A percentile compares a stretch with the other conserved stretches of the same genome.
Conservation (phyloP, 1,284 basidiomycete genomes). For the Afroboletus lepidellus region DNA sequence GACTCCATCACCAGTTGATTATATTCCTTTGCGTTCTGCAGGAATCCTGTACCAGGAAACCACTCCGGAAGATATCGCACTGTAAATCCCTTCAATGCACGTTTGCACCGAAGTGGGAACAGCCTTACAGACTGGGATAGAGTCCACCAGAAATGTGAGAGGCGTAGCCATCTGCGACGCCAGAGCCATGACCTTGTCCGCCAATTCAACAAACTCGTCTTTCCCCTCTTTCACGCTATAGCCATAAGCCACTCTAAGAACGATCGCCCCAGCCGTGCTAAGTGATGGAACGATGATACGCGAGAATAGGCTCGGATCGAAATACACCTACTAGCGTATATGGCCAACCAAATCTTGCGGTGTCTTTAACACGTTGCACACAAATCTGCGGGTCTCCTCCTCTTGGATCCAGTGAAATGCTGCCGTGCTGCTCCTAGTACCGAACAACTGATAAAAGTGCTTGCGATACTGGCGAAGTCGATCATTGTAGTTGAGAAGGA, state of each 20-base stretch:
- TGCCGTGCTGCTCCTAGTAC: conserved; percentile 19
- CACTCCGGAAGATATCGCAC: conserved; percentile 47
- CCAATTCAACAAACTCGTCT: conserved; percentile 31
- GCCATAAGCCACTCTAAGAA: conserved; percentile 26
- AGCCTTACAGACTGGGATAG: conserved; percentile 30
- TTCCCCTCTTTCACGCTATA: conserved; percentile 22
- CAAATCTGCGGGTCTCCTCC: conserved; percentile 23
- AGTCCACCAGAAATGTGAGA: conserved; percentile 33
- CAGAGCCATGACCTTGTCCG: conserved; percentile 17
- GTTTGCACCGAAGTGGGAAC: not conserved
- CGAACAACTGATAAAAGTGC: conserved; percentile 26
- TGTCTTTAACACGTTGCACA: conserved; percentile 21
- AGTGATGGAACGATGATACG: too few species aligned
- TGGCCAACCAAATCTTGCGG: conserved; percentile 18
- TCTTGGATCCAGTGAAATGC: conserved; percentile 22
- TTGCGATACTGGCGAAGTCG: conserved; percentile 21
- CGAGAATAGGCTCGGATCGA: too few species aligned
- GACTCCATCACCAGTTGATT: conserved; percentile 32
- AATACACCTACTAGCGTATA: conserved; percentile 27
- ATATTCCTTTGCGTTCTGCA: conserved; percentile 40
- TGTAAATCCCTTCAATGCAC: conserved; percentile 11
- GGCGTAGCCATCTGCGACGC: conserved; percentile 10
- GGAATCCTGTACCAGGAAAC: conserved; percentile 49
- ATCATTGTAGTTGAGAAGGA: conserved; percentile 22
- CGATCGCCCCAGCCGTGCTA: conserved; percentile 15